Base-by-base conservation (phyloP, 371 early-diverging fungal species). In the Haplosporangium sp. region DNA sequence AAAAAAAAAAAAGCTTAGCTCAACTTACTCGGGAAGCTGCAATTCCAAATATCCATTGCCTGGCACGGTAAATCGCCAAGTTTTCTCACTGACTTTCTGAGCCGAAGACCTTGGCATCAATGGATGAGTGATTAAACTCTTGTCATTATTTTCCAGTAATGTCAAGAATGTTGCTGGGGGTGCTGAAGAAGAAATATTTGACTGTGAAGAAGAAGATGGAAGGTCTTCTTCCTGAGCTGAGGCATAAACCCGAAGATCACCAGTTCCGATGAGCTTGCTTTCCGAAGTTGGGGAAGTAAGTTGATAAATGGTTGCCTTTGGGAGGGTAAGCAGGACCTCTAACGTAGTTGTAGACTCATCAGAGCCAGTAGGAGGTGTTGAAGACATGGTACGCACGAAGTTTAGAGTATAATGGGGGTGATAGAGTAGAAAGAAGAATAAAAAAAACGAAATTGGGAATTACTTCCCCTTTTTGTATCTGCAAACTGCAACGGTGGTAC, bases 71-170 rank as follows among this genome's bases (percentile, higher is more conserved):
- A 81, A 81, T 37, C 59, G 58, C 82, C 82, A 81, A 3, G 72
- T 65, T 9, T 40, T 19, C 3, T 71, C 75, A 0, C 19, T 53
- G 19, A 52, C 61, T 57, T 81, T 81, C 53, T 81, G 66, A 11
- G 69, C 82, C 2, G 72, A 66, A 7, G 82, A 81, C 15, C 65
- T 71, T 13, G 82, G 82, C 82, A 81, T 69, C 53, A 81, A 37
- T 11, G 82, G 82, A 27, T 81, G 82, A 4, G 82, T 74, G 37
- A 81, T 75, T 44, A 81, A 58, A 37, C 64, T 67, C 74, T 79
- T 67, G 19, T 75, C 75, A 19, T 74, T 59, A 11, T 71, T 75
- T 61, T 81, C 82, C n/a, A 81, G 27, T 27, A 27, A 65, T 0
- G 72, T 74, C 75, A 81, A 71, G 39, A 81, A 81, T 0, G 82